A percentile compares a stretch with the other conserved stretches of the same genome.
These are phyloP conservation scores for Sarocladiaceae sp. DNA, from an alignment of 2,329 filamentous ascomycete genomes.

Conservation along the genomic window DNA sequence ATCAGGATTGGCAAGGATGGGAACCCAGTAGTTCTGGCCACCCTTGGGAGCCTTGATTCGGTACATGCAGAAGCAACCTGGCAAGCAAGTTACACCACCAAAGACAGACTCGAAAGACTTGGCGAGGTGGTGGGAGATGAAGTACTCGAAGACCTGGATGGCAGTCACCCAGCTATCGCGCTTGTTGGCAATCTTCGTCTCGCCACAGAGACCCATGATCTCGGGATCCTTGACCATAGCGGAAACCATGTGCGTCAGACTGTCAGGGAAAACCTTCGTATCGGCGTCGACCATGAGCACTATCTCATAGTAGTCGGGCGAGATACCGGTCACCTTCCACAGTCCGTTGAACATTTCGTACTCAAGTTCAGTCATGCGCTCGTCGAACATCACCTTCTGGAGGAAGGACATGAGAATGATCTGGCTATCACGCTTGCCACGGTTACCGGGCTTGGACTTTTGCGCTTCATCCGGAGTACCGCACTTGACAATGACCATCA, in stretches of 20 bases:
- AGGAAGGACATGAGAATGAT: constrained; percentile 99
- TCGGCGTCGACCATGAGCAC: constrained; percentile 99
- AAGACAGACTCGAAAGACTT: constrained; percentile 99
- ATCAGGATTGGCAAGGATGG: constrained; percentile 95
- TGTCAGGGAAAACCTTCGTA: constrained; percentile 98
- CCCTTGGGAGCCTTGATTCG: constrained; percentile 99
- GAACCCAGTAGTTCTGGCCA: constrained; percentile 98
- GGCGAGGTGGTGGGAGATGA: constrained; percentile 94
- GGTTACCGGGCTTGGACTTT: constrained; percentile 87
- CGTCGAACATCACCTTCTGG: constrained; percentile 99
- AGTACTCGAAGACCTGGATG: constrained; percentile 99
- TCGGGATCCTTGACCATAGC: constrained; percentile 99
- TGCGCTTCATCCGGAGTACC: constrained; percentile 83
- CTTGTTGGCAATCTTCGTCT: constrained; percentile 99
- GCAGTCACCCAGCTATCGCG: constrained; percentile 90
- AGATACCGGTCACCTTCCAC: constrained; percentile 98
- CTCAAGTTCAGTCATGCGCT: constrained; percentile 98
- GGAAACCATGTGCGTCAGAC: constrained; percentile 96
- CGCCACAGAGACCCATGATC: constrained; percentile 97
- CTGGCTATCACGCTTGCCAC: constrained; percentile 97
- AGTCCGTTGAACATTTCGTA: constrained; percentile 99
- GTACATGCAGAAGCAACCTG: constrained; percentile 99
- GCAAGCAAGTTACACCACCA: constrained; percentile 96
- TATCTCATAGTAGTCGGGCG: constrained; percentile 95
- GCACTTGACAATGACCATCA: constrained; percentile 95